Percentiles rank a stretch among this genome's conserved stretches.
Evolutionary conservation across 2,329 filamentous ascomycete species (phyloP).

Genomic region (Botrytis medusae): DNA sequence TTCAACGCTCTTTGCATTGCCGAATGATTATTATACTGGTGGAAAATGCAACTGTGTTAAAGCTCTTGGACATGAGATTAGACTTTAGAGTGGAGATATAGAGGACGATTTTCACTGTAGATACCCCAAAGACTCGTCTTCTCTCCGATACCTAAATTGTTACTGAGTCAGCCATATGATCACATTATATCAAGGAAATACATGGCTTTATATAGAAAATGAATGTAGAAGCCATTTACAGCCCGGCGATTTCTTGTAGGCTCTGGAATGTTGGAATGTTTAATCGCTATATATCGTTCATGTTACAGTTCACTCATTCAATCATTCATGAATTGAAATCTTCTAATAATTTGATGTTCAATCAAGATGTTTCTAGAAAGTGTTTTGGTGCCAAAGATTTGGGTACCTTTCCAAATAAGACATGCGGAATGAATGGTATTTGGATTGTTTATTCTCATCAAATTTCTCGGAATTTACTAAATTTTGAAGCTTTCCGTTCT

Average conservation of each 20-base stretch:
- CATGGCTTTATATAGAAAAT: not conserved
- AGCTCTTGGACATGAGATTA: not conserved
- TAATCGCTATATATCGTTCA: not conserved
- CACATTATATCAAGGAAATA: not conserved
- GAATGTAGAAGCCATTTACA: rapidly evolving
- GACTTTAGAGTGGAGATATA: too few relatives aligned
- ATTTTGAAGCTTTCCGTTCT: rapidly evolving
- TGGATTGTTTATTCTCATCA: not conserved
- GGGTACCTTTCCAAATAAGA: too few relatives aligned
- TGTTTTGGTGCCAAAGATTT: too few relatives aligned
- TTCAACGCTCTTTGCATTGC: not conserved
- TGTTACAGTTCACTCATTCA: not conserved
- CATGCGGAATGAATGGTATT: not conserved
- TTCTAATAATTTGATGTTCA: not conserved
- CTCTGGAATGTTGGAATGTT: not conserved
- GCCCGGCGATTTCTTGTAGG: not conserved
- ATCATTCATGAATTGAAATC: not conserved
- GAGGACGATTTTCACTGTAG: too few relatives aligned
- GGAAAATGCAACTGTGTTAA: not conserved
- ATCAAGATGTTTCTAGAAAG: too few relatives aligned
- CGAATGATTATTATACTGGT: not conserved
- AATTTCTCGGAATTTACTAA: not conserved
- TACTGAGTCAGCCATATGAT: not conserved
- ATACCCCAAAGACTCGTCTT: not conserved
- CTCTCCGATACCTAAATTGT: not conserved